Conservation (phyloP, 768 basidiomycete species). For the Lactifluus piperatus region DNA sequence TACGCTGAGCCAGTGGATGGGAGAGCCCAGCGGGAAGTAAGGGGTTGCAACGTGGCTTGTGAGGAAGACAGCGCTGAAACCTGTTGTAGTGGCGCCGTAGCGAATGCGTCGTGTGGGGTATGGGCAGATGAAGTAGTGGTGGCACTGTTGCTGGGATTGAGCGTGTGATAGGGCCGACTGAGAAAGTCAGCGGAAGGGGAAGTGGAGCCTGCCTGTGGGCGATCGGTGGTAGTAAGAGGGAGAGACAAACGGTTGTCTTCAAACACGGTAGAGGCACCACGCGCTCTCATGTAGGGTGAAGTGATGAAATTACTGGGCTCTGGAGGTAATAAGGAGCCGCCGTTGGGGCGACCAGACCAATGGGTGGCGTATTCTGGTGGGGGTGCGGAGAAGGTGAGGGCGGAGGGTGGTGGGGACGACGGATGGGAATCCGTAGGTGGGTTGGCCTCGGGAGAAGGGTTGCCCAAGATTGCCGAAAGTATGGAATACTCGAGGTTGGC, state of each 20-base stretch:
- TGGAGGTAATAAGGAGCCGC: not conserved
- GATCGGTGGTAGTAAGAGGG: not conserved
- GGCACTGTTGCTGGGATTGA: slow-evolving; percentile 2
- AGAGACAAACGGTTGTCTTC: not conserved
- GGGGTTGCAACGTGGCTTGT: slow-evolving; percentile 9
- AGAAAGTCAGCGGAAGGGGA: slow-evolving; percentile 12
- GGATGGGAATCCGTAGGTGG: slow-evolving; percentile 22
- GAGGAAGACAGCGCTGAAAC: not conserved
- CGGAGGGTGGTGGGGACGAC: slow-evolving; percentile 12
- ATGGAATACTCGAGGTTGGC: slow-evolving; percentile 95
- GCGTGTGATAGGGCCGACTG: slow-evolving; percentile 2
- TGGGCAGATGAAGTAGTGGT: not conserved
- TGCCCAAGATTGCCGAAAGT: slow-evolving; percentile 80
- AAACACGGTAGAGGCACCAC: slow-evolving; percentile 3
- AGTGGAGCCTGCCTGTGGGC: not conserved
- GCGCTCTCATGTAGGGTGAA: slow-evolving; percentile 3
- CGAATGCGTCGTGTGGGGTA: slow-evolving; percentile 1
- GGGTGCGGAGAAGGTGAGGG: not conserved
- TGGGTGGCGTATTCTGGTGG: slow-evolving; percentile 9
- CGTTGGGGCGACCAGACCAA: slow-evolving; percentile 5
- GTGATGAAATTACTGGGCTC: slow-evolving; percentile 11
- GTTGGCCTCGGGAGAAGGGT: slow-evolving; percentile 19
- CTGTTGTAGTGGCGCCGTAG: not conserved
- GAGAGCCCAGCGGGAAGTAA: slow-evolving; percentile 19
- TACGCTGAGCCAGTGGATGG: slow-evolving; percentile 17